Base-by-base conservation (phyloP, 106 monocot species). In the Apostasia shenzhenica region DNA sequence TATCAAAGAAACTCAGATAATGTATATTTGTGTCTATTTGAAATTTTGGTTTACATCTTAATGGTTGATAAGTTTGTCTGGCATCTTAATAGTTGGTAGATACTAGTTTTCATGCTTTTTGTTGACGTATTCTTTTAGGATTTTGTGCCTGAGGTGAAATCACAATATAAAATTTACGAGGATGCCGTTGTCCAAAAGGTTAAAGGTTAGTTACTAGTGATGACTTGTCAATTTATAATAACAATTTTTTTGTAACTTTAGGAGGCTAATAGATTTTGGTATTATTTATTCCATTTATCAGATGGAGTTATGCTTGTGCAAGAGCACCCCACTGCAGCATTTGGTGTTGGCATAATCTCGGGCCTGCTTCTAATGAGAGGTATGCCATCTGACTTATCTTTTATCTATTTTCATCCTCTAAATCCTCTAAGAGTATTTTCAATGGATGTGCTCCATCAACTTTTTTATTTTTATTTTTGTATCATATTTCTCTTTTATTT, bases 301-400 rank as follows among this genome's bases (percentile, higher is more conserved):
- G 75, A 76, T 53, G 68, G 61, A 14, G 8, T 76, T 62, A 46
- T 76, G 59, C 44, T 76, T 38, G 75, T 61, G 42, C 14, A 6
- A 59, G 75, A 76, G 68, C 57, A 76, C 39, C 68, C 75, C 26
- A 53, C 53, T 69, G 59, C 43, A 53, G 53, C 68, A 44, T 68
- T 47, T 76, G 68, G 75, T 12, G 54, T 50, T 45, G 45, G 53
- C 54, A 52, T 76, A 59, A 48, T 61, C 54, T 68, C 75, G 43
- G 68, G 60, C n/a, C 68, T 76, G 41, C 58, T 76, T 26, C 61
- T 76, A 43, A 61, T 76, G 68, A 59, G 75, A 76, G 75, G 75
- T 76, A 76, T 45, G 42, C 5, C 48, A 1, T 0, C 26, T 48
- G 14, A 43, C 44, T 3, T 61, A 26, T 61, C 41, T 65, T 48